Evolutionary conservation across 805 yeast genomes (phyloP).

Genomic region (Debaryomyces maramus): DNA sequence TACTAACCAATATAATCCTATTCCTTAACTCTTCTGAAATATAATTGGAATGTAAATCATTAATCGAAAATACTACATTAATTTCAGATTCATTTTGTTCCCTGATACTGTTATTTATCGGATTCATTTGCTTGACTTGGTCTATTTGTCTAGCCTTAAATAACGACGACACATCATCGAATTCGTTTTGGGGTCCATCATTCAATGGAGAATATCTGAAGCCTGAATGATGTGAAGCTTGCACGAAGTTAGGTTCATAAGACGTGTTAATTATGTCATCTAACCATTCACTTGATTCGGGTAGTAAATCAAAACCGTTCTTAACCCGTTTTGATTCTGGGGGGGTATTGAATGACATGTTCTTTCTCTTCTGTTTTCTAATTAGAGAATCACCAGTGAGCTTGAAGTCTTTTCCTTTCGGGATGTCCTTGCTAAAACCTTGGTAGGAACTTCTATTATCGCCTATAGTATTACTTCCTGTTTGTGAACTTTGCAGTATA

Average conservation of each 20-base stretch:
- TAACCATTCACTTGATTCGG: slow-evolving; percentile 51
- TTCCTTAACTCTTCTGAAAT: slow-evolving; percentile 51
- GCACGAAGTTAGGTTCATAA: slow-evolving; percentile 54
- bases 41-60: slow-evolving; percentile 11
- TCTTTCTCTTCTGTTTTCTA: slow-evolving; percentile 2
- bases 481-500: slow-evolving; percentile 9
- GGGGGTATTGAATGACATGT: neutral
- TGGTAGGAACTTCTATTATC: too few relatives aligned
- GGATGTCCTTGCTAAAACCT: too few relatives aligned
- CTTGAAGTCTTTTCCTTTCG: too few relatives aligned
- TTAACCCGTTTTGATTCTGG: slow-evolving; percentile 4
- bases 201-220: slow-evolving; percentile 24
- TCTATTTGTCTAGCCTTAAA: slow-evolving; percentile 69
- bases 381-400: too few relatives aligned
- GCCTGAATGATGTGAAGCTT: slow-evolving; percentile 45
- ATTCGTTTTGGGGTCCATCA: slow-evolving; percentile 13
- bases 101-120: neutral
- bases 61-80: slow-evolving; percentile 18
- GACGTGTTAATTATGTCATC: slow-evolving; percentile 70
- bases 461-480: too few relatives aligned
- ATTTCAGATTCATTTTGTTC: slow-evolving; percentile 5
- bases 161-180: slow-evolving; percentile 55
- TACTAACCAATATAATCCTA: slow-evolving; percentile 53
- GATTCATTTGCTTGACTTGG: slow-evolving; percentile 42
- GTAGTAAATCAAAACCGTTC: neutral